Percentiles rank a stretch among this genome's conserved stretches.
Evolutionary conservation across 257 asterid species (phyloP).

Genomic region (Salvia rosmarinus): DNA sequence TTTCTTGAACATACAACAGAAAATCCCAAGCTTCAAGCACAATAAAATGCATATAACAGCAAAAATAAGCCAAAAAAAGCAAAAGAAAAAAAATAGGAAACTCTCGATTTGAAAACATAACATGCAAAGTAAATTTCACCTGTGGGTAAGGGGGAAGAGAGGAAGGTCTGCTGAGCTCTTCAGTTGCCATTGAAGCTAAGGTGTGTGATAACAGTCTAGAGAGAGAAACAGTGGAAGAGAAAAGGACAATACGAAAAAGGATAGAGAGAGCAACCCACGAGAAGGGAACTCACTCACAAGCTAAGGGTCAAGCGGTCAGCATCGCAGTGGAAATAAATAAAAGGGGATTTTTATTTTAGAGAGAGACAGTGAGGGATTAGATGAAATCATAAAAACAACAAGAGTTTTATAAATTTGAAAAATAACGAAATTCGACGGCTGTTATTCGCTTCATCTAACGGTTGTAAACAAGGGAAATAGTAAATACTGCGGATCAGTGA

Average conservation of each 20-base stretch:
- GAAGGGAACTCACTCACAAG: conserved; percentile 4
- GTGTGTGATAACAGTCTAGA: conserved; percentile 23
- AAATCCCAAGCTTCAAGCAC: not conserved
- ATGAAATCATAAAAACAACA: conserved; percentile 17
- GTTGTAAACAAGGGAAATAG: not conserved
- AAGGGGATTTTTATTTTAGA: conserved; percentile 1
- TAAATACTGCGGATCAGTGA: conserved; percentile 27
- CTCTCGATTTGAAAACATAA: not conserved
- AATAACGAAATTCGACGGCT: conserved; percentile 20
- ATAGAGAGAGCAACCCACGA: conserved; percentile 32
- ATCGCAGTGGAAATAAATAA: conserved; percentile 19
- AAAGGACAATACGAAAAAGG: not conserved
- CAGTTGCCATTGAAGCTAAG: conserved; percentile 67
- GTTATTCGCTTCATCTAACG: conserved; percentile 30
- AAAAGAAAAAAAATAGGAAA: not conserved
- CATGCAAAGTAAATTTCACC: conserved; percentile 45
- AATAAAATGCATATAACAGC: not conserved
- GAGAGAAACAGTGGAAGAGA: conserved; percentile 9
- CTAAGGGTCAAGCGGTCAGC: conserved; percentile 27
- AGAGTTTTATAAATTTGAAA: conserved; percentile 17
- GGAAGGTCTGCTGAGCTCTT: conserved; percentile 54
- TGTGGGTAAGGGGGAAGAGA: conserved; percentile 74
- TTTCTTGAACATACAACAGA: not conserved
- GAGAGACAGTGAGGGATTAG: conserved; percentile 7
- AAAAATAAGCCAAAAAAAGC: not conserved